Evolutionary conservation across 768 basidiomycete species (phyloP).

Genomic region (Agaricus subrufescens): DNA sequence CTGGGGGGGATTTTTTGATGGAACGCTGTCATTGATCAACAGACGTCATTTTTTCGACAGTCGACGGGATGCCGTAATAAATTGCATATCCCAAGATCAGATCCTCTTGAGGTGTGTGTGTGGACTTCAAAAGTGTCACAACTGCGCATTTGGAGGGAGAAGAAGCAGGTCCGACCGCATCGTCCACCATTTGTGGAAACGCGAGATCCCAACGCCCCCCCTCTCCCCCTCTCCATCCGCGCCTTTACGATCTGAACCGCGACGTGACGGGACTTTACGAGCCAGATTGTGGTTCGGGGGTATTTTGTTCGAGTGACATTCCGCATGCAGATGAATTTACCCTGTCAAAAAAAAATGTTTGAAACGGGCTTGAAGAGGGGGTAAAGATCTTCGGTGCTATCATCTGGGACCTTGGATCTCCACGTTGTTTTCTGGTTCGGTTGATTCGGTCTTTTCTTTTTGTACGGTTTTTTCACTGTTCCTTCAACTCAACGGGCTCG

Average conservation of each 20-base stretch:
- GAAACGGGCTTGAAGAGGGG: neutral
- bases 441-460: neutral
- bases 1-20: neutral
- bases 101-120: neutral
- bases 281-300: neutral
- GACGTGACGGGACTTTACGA: neutral
- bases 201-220: neutral
- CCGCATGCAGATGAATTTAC: neutral
- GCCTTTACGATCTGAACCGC: neutral
- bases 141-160: neutral
- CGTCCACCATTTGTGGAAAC: neutral
- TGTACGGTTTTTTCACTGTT: neutral
- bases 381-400: neutral
- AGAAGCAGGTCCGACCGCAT: slow-evolving; percentile 3
- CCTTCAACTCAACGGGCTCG: neutral
- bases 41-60: neutral
- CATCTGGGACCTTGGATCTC: neutral
- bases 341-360: neutral
- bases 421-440: neutral
- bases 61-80: slow-evolving; percentile 9
- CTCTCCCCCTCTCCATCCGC: too few relatives aligned
- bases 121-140: neutral
- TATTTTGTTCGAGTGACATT: neutral
- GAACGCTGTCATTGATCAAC: neutral
- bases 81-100: slow-evolving; percentile 2